A percentile compares a stretch with the other conserved stretches of the same genome.
Conservation (phyloP, 2,329 filamentous ascomycete genomes). For the Xylaria sp. region DNA sequence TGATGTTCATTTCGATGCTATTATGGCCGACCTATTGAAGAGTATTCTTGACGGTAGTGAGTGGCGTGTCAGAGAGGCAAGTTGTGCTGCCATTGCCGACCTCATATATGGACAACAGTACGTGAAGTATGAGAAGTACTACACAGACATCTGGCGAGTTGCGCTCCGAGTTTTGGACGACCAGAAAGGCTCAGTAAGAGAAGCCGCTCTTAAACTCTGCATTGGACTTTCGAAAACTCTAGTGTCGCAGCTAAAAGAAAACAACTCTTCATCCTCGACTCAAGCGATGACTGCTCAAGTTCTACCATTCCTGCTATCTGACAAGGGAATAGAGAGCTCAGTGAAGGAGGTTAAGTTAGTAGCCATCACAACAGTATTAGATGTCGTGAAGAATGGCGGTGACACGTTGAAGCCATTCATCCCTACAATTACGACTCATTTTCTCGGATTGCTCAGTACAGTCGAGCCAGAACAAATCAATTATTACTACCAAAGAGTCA, state of each 20-base stretch:
- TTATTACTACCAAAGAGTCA: constrained; percentile 89
- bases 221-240: constrained; percentile 86
- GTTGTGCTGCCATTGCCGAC: constrained; percentile 89
- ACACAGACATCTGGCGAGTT: constrained; percentile 84
- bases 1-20: constrained; percentile 84
- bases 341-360: constrained; percentile 89
- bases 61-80: constrained; percentile 93
- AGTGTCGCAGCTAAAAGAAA: constrained; percentile 85
- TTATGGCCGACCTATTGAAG: constrained; percentile 86
- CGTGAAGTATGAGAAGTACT: constrained; percentile 82
- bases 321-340: constrained; percentile 87
- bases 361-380: constrained; percentile 82
- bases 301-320: constrained; percentile 88
- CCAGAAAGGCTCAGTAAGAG: constrained; percentile 89
- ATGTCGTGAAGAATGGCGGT: constrained; percentile 91
- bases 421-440: constrained; percentile 80
- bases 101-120: constrained; percentile 84
- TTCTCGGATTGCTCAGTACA: constrained; percentile 84
- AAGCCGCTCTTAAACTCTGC: constrained; percentile 83
- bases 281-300: constrained; percentile 85
- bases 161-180: constrained; percentile 95
- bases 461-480: constrained; percentile 91
- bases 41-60: constrained; percentile 85
- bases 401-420: constrained; percentile 82
- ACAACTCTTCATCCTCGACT: constrained; percentile 75